Percentiles rank a stretch among this genome's conserved stretches.
phyloP scores from a whole-genome alignment of 2,329 filamentous ascomycete species.

The Monosporascus sp. region DNA sequence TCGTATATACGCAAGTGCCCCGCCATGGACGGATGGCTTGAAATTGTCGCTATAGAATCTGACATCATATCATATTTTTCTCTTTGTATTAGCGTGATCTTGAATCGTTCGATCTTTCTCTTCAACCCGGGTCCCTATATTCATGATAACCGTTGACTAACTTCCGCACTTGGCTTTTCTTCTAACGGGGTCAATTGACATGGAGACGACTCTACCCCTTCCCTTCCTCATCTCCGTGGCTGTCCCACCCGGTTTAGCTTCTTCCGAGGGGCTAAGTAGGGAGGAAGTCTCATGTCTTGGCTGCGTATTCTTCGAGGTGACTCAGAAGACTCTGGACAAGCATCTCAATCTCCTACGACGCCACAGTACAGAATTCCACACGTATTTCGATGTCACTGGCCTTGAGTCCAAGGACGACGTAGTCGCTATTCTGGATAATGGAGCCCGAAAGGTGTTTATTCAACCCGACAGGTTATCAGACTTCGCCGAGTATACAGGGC shows the following conservation, averaged over 20 bases:
- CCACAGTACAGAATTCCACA: conserved; percentile 47
- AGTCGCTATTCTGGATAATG: conserved; percentile 74
- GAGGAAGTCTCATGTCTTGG: conserved; percentile 56
- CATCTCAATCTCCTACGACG: conserved; percentile 42
- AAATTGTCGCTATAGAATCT: not conserved
- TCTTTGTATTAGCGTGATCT: not conserved
- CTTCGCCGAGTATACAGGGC: conserved; percentile 49
- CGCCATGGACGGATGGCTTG: not conserved
- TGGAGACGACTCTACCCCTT: conserved; percentile 60
- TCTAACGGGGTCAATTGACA: conserved; percentile 22
- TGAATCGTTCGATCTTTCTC: no score
- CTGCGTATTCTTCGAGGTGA: conserved; percentile 52
- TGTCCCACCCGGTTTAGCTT: conserved; percentile 41
- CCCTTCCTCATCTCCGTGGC: conserved; percentile 57
- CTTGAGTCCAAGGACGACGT: conserved; percentile 68
- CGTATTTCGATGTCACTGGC: conserved; percentile 71
- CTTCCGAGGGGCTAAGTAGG: conserved; percentile 46
- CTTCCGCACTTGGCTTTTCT: not conserved
- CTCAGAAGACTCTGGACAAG: conserved; percentile 32
- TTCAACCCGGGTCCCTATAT: no score
- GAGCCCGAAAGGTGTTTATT: conserved; percentile 81
- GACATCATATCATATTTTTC: not conserved
- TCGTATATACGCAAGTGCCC: not conserved
- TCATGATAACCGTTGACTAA: not conserved
- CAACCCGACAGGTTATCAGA: conserved; percentile 60